These are phyloP conservation scores for Ceratocystis smalleyi DNA, from an alignment of 2,329 filamentous ascomycete genomes.

Conservation along the genomic window DNA sequence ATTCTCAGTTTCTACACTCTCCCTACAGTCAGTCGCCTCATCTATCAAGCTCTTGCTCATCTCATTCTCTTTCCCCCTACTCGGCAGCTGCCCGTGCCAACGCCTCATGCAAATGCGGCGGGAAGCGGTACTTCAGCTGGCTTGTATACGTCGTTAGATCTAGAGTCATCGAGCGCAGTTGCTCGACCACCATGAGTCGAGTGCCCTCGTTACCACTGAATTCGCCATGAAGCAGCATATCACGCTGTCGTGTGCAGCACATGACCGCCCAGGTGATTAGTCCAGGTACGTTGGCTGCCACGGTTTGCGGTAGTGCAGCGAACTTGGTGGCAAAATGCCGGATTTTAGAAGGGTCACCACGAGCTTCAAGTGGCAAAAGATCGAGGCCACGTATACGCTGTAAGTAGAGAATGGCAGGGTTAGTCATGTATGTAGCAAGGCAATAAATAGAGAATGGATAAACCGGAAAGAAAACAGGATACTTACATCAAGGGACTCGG, in stretches of 20 bases:
- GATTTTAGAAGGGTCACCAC: constrained; percentile 62
- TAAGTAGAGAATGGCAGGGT: not conserved
- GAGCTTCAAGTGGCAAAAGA: constrained; percentile 64
- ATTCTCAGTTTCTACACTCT: no score
- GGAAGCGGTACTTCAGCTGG: constrained; percentile 79
- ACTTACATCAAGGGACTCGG: constrained; percentile 42
- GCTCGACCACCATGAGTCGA: constrained; percentile 47
- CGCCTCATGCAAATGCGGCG: constrained; percentile 73
- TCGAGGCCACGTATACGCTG: constrained; percentile 59
- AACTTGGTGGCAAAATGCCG: constrained; percentile 70
- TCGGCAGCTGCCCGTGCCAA: constrained; percentile 68
- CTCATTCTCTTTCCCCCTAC: constrained; percentile 21
- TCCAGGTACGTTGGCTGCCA: constrained; percentile 79
- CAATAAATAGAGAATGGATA: no score
- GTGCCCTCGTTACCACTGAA: constrained; percentile 60
- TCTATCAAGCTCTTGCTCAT: not conserved
- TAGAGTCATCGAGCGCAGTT: constrained; percentile 64
- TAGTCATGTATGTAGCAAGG: no score
- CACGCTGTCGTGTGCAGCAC: constrained; percentile 66
- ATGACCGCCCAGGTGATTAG: constrained; percentile 87
- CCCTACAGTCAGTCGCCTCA: not conserved
- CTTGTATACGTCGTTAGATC: constrained; percentile 86
- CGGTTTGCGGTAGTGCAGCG: constrained; percentile 57
- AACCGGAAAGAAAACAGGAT: no score
- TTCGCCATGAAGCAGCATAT: constrained; percentile 50